Percentiles rank a stretch among this genome's conserved stretches.
Conservation (phyloP, 257 asterid species). For the Ophiorrhiza pumila region DNA sequence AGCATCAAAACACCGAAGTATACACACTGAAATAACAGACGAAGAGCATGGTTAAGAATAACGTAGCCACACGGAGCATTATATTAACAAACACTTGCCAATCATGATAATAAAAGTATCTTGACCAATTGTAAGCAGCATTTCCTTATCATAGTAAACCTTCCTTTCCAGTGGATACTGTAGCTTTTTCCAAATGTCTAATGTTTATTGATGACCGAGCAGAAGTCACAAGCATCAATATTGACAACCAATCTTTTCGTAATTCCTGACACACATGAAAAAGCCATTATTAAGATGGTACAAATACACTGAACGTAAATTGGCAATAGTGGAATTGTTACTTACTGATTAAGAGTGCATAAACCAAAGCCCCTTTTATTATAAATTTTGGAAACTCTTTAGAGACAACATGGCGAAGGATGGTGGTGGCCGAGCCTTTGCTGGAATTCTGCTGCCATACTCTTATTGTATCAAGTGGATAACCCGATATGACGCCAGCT, state of each 20-base stretch:
- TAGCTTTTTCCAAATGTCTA: constrained; percentile 96
- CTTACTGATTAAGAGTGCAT: background rate
- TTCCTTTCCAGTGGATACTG: constrained; percentile 97
- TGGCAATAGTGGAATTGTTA: background rate
- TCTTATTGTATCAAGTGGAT: too few species aligned
- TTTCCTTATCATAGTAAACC: constrained; percentile 95
- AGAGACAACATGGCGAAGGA: too few species aligned
- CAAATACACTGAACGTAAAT: background rate
- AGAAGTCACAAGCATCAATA: constrained; percentile 96
- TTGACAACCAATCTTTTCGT: constrained; percentile 88
- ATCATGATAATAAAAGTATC: constrained; percentile 41
- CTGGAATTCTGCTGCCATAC: too few species aligned
- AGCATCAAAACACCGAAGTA: background rate
- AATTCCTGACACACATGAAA: constrained; percentile 51
- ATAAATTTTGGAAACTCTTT: background rate
- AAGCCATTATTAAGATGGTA: background rate
- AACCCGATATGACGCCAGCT: too few species aligned
- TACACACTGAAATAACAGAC: background rate
- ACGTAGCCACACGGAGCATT: background rate
- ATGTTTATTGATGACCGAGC: constrained; percentile 95
- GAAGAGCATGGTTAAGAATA: background rate
- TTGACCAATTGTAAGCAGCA: constrained; percentile 97
- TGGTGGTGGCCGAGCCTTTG: too few species aligned
- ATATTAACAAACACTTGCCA: constrained; percentile 16
- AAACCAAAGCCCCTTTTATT: background rate